A percentile compares a stretch with the other conserved stretches of the same genome.
Conservation (phyloP, 805 yeast genomes). For the Vanderwaltozyma polyspora region DNA sequence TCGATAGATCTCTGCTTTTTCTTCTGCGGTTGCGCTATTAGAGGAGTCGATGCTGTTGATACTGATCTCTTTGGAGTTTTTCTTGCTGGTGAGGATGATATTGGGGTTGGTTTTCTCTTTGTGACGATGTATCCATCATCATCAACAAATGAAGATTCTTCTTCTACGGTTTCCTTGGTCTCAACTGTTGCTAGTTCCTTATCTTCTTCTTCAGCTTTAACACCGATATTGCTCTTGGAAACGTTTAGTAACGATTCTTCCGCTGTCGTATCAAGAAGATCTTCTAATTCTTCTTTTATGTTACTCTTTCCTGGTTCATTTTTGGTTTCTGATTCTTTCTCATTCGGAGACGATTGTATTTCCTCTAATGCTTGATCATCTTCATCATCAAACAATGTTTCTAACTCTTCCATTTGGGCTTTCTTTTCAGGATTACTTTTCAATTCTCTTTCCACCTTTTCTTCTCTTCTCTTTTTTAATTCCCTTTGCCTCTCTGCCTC, state of each 20-base stretch:
- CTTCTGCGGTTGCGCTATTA: slow-evolving; percentile 2
- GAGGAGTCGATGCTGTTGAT: neutral
- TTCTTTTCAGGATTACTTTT: slow-evolving; percentile 17
- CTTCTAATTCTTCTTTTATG: slow-evolving; percentile 10
- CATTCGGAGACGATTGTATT: neutral
- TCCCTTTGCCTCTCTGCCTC: slow-evolving; percentile 22
- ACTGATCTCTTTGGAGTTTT: slow-evolving; percentile 5
- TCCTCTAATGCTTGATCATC: neutral
- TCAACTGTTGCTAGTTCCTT: neutral
- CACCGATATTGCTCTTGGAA: neutral
- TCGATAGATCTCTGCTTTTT: slow-evolving; percentile 24
- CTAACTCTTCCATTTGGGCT: slow-evolving; percentile 22
- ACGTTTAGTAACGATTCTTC: slow-evolving; percentile 21
- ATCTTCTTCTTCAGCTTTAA: neutral
- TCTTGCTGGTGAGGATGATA: slow-evolving; percentile 5
- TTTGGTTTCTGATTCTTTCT: neutral
- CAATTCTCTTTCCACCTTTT: slow-evolving; percentile 3
- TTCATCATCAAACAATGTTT: slow-evolving; percentile 20
- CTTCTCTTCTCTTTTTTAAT: slow-evolving; percentile 16
- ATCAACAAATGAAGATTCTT: slow-evolving; percentile 13
- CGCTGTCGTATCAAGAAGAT: slow-evolving; percentile 22
- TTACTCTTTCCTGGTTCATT: neutral
- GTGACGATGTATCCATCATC: slow-evolving; percentile 28
- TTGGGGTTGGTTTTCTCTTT: slow-evolving; percentile 5
- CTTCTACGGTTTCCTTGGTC: neutral